Conservation (phyloP, 495 filamentous ascomycete genomes). For the Amniculicola lignicola region DNA sequence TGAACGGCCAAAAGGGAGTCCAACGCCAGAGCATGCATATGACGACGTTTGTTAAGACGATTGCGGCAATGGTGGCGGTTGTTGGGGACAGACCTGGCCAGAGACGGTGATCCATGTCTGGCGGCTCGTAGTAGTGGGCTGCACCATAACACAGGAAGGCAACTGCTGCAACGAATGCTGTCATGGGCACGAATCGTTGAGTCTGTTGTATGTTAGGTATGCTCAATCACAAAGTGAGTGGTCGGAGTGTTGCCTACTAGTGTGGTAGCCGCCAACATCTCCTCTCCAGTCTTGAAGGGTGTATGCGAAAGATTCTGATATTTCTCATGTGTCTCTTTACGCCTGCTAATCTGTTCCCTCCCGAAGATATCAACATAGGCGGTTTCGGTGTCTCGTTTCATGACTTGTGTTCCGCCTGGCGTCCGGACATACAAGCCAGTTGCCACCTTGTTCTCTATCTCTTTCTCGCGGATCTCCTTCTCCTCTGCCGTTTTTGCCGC, state of each 20-base stretch:
- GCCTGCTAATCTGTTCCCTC: slow-evolving; percentile 13
- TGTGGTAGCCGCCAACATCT: slow-evolving; percentile 12
- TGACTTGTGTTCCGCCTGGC: slow-evolving; percentile 45
- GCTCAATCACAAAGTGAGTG: too few relatives aligned
- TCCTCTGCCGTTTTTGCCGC: slow-evolving; percentile 48
- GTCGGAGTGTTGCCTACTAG: slow-evolving; percentile 9
- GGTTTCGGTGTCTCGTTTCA: slow-evolving; percentile 45
- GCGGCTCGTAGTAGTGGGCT: slow-evolving; percentile 61
- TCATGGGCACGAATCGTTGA: slow-evolving; percentile 64
- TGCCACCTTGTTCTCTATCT: slow-evolving; percentile 44
- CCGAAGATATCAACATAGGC: slow-evolving; percentile 33
- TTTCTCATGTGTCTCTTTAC: slow-evolving; percentile 12
- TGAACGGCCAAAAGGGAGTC: slow-evolving; percentile 65
- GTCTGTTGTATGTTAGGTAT: slow-evolving; percentile 43
- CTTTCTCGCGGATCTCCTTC: slow-evolving; percentile 44
- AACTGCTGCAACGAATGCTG: slow-evolving; percentile 54
- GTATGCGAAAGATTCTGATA: slow-evolving; percentile 6
- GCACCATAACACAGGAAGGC: slow-evolving; percentile 53
- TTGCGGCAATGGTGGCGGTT: slow-evolving; percentile 66
- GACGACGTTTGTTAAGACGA: slow-evolving; percentile 63
- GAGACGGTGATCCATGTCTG: slow-evolving; percentile 55
- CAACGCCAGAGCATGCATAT: slow-evolving; percentile 64
- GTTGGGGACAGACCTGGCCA: slow-evolving; percentile 75
- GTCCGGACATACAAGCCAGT: slow-evolving; percentile 46
- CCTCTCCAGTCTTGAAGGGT: slow-evolving; percentile 15